Evolutionary conservation across 495 filamentous ascomycete species (phyloP).

Genomic region (Letharia columbiana): DNA sequence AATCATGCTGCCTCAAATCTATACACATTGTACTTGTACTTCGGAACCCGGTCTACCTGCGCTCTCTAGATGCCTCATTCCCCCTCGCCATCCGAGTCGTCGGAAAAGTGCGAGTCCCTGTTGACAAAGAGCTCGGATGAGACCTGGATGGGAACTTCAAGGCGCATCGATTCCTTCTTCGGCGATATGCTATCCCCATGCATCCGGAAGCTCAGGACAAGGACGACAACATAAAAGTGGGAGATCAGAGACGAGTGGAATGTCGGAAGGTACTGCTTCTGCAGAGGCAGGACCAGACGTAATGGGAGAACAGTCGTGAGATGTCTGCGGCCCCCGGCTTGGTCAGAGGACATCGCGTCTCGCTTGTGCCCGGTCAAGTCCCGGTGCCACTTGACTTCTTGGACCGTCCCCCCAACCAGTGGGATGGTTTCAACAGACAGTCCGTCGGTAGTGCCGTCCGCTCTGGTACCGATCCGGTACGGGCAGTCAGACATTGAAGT

Average conservation of each 20-base stretch:
- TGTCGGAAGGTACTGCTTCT: not conserved
- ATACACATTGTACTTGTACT: not conserved
- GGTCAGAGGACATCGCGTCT: not conserved
- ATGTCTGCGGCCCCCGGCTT: not conserved
- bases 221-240: not conserved
- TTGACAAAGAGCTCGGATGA: not conserved
- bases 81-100: constrained; percentile 1
- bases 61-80: not conserved
- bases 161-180: not conserved
- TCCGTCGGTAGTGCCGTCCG: not conserved
- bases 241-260: not conserved
- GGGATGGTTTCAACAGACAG: not conserved
- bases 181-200: not conserved
- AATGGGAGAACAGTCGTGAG: not conserved
- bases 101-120: constrained; percentile 2
- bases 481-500: not conserved
- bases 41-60: not conserved
- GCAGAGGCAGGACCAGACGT: not conserved
- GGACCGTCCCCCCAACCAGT: not conserved
- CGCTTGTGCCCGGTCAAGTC: not conserved
- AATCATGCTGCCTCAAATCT: not conserved
- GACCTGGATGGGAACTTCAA: not conserved
- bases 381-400: not conserved
- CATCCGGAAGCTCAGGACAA: not conserved
- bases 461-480: not conserved